Conservation (phyloP, 2,329 filamentous ascomycete species). For the Pseudogymnoascus sp. region DNA sequence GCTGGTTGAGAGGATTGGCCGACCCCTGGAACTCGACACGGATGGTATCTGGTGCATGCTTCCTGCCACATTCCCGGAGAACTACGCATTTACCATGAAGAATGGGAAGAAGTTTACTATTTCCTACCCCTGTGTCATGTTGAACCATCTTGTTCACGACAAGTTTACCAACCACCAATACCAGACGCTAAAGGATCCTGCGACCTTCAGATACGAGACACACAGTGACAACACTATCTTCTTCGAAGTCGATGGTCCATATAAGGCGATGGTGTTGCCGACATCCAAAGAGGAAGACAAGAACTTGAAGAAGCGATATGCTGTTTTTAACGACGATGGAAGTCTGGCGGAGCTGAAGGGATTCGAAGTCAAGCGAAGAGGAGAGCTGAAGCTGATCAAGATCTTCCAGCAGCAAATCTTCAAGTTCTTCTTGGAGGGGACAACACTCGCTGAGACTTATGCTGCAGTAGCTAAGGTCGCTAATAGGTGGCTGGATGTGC, state of each 20-base stretch:
- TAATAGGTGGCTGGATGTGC: constrained; percentile 92
- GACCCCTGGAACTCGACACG: constrained; percentile 89
- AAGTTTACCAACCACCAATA: constrained; percentile 98
- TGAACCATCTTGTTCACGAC: constrained; percentile 93
- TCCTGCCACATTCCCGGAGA: constrained; percentile 91
- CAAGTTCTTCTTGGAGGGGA: constrained; percentile 95
- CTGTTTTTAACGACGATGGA: constrained; percentile 97
- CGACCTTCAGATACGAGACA: constrained; percentile 84
- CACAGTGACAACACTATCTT: constrained; percentile 99
- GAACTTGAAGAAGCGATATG: constrained; percentile 98
- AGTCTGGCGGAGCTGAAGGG: constrained; percentile 92
- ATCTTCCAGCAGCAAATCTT: constrained; percentile 99
- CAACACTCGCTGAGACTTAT: constrained; percentile 83
- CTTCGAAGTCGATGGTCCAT: constrained; percentile 97
- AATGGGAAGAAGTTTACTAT: constrained; percentile 95
- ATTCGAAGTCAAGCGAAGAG: constrained; percentile 94
- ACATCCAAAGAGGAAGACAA: constrained; percentile 99
- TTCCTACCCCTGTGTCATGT: constrained; percentile 97
- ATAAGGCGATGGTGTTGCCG: constrained; percentile 93
- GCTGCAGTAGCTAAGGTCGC: constrained; percentile 86
- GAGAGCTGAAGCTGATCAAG: constrained; percentile 98
- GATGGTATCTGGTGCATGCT: constrained; percentile 99
- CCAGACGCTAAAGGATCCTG: constrained; percentile 73
- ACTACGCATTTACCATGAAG: constrained; percentile 88
- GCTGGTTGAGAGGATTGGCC: constrained; percentile 84